These are phyloP conservation scores for Kwoniella sp. DNA, from an alignment of 768 basidiomycete species.

Conservation along the genomic window DNA sequence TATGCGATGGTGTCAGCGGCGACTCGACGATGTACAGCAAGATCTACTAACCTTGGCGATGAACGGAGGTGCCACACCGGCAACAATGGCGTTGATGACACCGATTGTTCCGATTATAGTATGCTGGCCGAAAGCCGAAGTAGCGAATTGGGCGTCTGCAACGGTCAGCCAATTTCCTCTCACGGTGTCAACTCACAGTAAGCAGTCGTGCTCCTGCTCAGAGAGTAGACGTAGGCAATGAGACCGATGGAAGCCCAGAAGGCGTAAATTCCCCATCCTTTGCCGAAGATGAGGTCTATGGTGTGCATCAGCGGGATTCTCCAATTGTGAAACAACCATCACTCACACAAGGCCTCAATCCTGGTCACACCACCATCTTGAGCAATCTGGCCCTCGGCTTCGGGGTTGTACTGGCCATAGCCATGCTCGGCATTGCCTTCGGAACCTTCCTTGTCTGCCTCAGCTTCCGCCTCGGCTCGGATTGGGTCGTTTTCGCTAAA, in stretches of 20 bases:
- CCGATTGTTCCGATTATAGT: conserved; percentile 46
- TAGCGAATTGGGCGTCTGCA: conserved; percentile 40
- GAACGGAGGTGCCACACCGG: conserved; percentile 47
- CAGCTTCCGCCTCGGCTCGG: neutral
- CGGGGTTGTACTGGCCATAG: neutral
- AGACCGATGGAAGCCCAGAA: conserved; percentile 29
- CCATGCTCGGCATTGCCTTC: neutral
- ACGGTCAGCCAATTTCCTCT: neutral
- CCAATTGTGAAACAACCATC: conserved; percentile 1
- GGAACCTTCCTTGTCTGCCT: neutral
- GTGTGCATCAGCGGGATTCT: neutral
- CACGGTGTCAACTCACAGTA: conserved; percentile 21
- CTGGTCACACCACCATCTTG: conserved; percentile 42
- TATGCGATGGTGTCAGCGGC: neutral
- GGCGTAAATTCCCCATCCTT: conserved; percentile 27
- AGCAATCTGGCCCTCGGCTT: neutral
- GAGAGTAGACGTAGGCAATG: conserved; percentile 33
- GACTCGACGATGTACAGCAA: neutral
- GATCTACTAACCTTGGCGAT: conserved; percentile 31
- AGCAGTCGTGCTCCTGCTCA: conserved; percentile 33
- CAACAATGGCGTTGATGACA: conserved; percentile 48
- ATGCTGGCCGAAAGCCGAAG: conserved; percentile 44
- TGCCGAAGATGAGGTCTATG: neutral
- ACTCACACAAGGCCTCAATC: conserved; percentile 47
- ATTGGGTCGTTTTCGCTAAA: neutral